phyloP scores from a whole-genome alignment of 495 filamentous ascomycete species.

The Eremomyces bilateralis region DNA sequence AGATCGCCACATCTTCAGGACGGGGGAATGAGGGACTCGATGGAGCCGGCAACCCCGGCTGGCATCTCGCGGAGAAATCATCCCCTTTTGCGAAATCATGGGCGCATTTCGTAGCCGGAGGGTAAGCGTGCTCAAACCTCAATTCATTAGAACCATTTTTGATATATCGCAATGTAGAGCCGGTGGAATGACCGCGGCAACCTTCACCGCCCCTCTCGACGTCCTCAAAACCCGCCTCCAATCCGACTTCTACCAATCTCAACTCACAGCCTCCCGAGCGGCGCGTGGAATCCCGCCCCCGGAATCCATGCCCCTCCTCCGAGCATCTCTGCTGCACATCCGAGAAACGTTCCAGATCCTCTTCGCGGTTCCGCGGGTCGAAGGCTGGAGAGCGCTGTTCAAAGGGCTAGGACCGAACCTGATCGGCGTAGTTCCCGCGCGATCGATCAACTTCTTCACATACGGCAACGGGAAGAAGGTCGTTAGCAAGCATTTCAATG shows the following conservation, averaged over 20 bases:
- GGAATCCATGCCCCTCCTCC: conserved; percentile 23
- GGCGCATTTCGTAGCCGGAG: conserved; percentile 76
- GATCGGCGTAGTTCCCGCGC: conserved; percentile 66
- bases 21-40: conserved; percentile 34
- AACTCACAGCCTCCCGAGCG: conserved; percentile 26
- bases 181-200: conserved; percentile 71
- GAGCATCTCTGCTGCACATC: conserved; percentile 35
- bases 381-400: conserved; percentile 71
- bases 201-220: conserved; percentile 72
- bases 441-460: conserved; percentile 71
- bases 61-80: conserved; percentile 16
- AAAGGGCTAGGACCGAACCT: conserved; percentile 77
- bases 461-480: conserved; percentile 77
- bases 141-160: conserved; percentile 7
- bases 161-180: conserved; percentile 34
- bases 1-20: conserved; percentile 34
- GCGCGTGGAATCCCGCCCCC: conserved; percentile 25
- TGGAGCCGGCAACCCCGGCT: conserved; percentile 14
- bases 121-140: conserved; percentile 28
- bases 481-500: conserved; percentile 40
- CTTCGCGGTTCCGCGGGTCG: conserved; percentile 46
- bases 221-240: conserved; percentile 80
- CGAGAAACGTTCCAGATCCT: conserved; percentile 67
- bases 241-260: conserved; percentile 72
- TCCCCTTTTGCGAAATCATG: conserved; percentile 51